These are phyloP conservation scores for Daedaleopsis sinensis DNA, from an alignment of 768 basidiomycete genomes.

Conservation along the genomic window DNA sequence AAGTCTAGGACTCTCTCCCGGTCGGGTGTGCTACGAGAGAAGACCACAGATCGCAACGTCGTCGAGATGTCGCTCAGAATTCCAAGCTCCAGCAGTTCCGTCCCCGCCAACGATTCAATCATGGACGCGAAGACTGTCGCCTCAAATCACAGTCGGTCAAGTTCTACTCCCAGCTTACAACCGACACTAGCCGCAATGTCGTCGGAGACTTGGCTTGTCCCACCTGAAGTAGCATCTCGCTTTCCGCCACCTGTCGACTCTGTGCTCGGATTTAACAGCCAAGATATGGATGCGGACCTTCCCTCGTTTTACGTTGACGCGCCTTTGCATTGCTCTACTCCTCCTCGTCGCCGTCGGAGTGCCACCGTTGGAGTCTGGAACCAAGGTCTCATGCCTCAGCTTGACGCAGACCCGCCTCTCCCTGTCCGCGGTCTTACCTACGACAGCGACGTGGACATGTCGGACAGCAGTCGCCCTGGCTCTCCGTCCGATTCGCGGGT, in stretches of 20 bases:
- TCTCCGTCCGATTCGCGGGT: conserved; percentile 8
- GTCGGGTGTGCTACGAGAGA: conserved; percentile 14
- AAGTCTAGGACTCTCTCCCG: conserved; percentile 47
- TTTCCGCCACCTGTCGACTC: conserved; percentile 15
- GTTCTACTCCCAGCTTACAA: conserved; percentile 27
- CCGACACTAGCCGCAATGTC: conserved; percentile 20
- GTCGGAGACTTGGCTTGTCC: conserved; percentile 32
- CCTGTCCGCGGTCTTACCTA: conserved; percentile 16
- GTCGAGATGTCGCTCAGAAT: background rate
- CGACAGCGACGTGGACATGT: conserved; percentile 22
- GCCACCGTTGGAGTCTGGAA: conserved; percentile 17
- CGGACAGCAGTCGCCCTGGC: conserved; percentile 13
- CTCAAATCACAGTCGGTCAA: conserved; percentile 25
- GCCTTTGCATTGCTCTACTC: conserved; percentile 27
- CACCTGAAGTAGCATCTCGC: conserved; percentile 30
- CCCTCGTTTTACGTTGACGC: conserved; percentile 25
- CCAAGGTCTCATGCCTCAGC: conserved; percentile 15
- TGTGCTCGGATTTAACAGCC: conserved; percentile 6
- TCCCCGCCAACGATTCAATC: background rate
- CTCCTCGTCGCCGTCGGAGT: conserved; percentile 24
- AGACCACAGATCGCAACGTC: conserved; percentile 7
- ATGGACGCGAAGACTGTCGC: background rate
- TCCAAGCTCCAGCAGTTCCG: too few species aligned
- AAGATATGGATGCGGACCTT: conserved; percentile 20
- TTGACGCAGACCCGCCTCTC: conserved; percentile 17